These are phyloP conservation scores for Peniophora sp. DNA, from an alignment of 1,284 basidiomycete species.

Conservation along the genomic window DNA sequence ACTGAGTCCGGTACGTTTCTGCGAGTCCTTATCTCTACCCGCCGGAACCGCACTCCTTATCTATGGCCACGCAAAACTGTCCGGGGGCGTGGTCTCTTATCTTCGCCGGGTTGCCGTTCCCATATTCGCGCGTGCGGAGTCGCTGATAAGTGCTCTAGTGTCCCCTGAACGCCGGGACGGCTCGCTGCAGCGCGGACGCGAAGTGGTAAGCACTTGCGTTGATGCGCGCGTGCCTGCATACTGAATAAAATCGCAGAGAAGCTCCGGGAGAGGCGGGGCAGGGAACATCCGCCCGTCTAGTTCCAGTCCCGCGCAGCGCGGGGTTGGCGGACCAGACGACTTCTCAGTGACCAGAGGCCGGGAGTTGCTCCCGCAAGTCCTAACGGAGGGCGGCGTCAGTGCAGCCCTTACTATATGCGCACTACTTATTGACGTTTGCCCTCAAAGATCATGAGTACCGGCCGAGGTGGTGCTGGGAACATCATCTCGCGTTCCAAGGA, in stretches of 20 bases:
- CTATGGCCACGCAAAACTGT: neutral
- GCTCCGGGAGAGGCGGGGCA: neutral
- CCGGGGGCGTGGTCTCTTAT: neutral
- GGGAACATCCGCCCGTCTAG: neutral
- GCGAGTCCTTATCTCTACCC: neutral
- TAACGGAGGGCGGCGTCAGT: neutral
- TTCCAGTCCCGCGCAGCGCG: neutral
- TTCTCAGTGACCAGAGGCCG: neutral
- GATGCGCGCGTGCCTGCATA: neutral
- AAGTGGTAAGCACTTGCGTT: neutral
- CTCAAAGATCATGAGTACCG: neutral
- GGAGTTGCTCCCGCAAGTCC: neutral
- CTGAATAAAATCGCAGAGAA: neutral
- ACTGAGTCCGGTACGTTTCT: neutral
- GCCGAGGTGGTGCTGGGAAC: neutral
- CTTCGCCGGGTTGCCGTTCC: neutral
- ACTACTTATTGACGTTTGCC: neutral
- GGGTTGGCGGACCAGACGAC: neutral
- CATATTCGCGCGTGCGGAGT: neutral
- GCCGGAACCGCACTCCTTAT: neutral
- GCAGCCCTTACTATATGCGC: neutral
- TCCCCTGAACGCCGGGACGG: neutral
- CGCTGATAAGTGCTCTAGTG: neutral
- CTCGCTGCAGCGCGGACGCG: neutral
- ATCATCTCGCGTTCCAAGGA: neutral